Base-by-base conservation (phyloP, 345 rosid species). In the Eucalyptus tenuipes region DNA sequence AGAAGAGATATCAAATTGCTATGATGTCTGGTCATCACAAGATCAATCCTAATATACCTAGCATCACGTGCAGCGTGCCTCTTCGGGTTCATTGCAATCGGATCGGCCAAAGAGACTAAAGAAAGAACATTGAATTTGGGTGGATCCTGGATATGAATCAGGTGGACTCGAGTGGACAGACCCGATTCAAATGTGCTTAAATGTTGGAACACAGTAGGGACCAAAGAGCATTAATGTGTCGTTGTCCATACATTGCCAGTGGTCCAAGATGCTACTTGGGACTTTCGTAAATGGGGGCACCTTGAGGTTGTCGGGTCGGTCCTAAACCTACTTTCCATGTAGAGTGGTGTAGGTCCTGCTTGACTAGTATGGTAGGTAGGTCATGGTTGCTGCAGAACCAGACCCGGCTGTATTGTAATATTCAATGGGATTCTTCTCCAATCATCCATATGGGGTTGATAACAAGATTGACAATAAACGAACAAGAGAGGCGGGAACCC, bases 21-120 rank as follows among this genome's bases (percentile, higher is more conserved):
- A 2, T 22, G 61, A 55, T 55, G 5, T 22, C 5, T 4, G 8
- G 1, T 8, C 25, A 55, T 55, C 1, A 3, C 11, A 4, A 22
- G 10, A 55, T 55, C 61, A 22, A 55, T 55, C 61, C 12, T 55
- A 55, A 55, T 55, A 55, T 0, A 53, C 25, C 25, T 53, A 20
- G 57, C 57, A 20, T 53, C 25, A 20, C 10, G 57, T 53, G 10
- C 57, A 53, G 25, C 2, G 2, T 8, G 8, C 57, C 57, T 53
- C 25, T 53, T 20, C 0, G 2, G 25, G 57, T 53, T 8, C 25
- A 8, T 53, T 20, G 57, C 25, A 20, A 53, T 20, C 25, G 25
- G 57, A 53, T 20, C 10, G 1, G 53, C 20, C 64, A 10, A 25
- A 57, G n/a, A 10, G 64, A 57, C 29, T 5, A 57, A 25, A 57